Base-by-base conservation (phyloP, 345 rosid genomes). In the Arabis alpina region DNA sequence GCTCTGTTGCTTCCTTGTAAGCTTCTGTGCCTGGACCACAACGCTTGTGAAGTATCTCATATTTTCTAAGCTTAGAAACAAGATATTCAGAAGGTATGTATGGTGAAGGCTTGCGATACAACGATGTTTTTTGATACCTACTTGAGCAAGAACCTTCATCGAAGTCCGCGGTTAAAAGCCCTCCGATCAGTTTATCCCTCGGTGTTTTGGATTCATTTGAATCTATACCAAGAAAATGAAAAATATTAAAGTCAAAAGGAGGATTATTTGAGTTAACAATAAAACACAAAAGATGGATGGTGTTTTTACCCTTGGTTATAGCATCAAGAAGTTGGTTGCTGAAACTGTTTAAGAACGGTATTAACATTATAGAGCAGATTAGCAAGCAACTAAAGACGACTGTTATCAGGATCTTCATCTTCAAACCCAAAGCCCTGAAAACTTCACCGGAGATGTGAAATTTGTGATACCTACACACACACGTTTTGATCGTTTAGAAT, bases 1-100 rank as follows among this genome's bases (percentile, higher is more conserved):
- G 61, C 53, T 71, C 77, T 32, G 67, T 15, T 13, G 82, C 77
- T 65, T 54, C 66, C 43, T 74, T 78, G 65, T 81, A 83, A 5
- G 87, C 71, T 49, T 78, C 41, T 59, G 68, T 27, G 43, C 37
- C 37, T 34, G 37, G 37, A 34, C 37, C 37, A 8, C 37, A 34
- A 34, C 37, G 37, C 8, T 34, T 34, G 37, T 34, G 37, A 34
- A 34, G 37, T 2, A 6, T 34, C 37, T 34, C 37, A 34, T 34
- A 34, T 8, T 34, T 34, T 34, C 37, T 34, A 34, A 34, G 37
- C 37, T 34, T 34, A 34, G 37, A 34, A 6, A 34, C 37, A 8
- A 34, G 37, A 34, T 34, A 34, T 34, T 34, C 37, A 6, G 37
- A 34, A 34, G 37, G 37, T 34, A 5, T 34, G 7, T 34, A 34